phyloP scores from a whole-genome alignment of 176 grass and related monocot genomes.

The Hsuehochloa calcarea region DNA sequence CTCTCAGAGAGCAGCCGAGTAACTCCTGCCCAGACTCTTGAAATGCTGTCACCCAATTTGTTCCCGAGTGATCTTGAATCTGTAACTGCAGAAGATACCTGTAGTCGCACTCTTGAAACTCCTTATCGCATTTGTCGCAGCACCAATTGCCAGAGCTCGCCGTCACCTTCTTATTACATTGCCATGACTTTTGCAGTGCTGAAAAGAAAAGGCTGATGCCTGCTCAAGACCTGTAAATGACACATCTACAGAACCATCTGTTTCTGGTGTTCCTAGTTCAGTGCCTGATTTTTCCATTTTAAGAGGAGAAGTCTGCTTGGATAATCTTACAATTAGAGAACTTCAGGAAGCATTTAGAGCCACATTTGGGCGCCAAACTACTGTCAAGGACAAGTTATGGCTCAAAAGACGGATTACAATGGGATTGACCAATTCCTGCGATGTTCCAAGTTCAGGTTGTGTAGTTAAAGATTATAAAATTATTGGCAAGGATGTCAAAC shows the following conservation, averaged over 20 bases:
- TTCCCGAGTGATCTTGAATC: conserved; percentile 89
- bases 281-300: conserved; percentile 90
- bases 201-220: conserved; percentile 63
- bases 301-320: conserved; percentile 76
- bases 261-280: conserved; percentile 57
- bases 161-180: conserved; percentile 79
- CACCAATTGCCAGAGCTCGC: conserved; percentile 53
- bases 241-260: conserved; percentile 38
- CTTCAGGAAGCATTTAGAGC: conserved; percentile 92
- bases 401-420: conserved; percentile 93
- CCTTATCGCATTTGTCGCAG: conserved; percentile 79
- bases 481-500: conserved; percentile 41
- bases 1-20: conserved; percentile 65
- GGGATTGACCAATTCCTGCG: conserved; percentile 82
- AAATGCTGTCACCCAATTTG: conserved; percentile 77
- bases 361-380: conserved; percentile 88
- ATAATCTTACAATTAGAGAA: conserved; percentile 90
- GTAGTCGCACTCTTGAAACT: conserved; percentile 91
- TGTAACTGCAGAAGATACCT: conserved; percentile 84
- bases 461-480: conserved; percentile 82
- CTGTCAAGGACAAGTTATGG: conserved; percentile 99
- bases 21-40: conserved; percentile 79
- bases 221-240: conserved; percentile 50
- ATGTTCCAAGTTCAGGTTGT: conserved; percentile 79
- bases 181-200: conserved; percentile 52